Conservation (phyloP, 805 yeast genomes). For the Isabelozyma gotoi region DNA sequence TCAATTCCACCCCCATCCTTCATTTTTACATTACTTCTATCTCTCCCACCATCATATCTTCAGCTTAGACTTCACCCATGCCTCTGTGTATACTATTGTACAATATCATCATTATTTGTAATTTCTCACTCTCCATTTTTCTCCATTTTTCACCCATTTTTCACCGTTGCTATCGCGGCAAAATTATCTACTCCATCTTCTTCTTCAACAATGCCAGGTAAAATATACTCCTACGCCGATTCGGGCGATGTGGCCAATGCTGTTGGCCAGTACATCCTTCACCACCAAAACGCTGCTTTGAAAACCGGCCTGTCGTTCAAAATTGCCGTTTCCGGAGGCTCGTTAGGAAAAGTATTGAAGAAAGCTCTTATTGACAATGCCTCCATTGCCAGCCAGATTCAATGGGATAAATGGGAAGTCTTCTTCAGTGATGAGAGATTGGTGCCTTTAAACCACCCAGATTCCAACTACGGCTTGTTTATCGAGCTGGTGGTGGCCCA, state of each 20-base stretch:
- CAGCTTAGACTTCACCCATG: too few relatives aligned
- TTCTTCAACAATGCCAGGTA: constrained; percentile 22
- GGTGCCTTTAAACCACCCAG: constrained; percentile 78
- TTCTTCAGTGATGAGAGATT: constrained; percentile 90
- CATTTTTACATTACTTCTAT: too few relatives aligned
- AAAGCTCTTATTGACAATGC: constrained; percentile 64
- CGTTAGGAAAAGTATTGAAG: constrained; percentile 71
- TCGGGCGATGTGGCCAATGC: constrained; percentile 61
- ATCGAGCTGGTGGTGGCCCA: constrained; percentile 58
- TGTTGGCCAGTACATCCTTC: constrained; percentile 62
- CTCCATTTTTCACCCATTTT: too few relatives aligned
- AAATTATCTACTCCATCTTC: neutral
- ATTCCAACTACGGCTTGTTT: constrained; percentile 84
- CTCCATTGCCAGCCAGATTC: constrained; percentile 41
- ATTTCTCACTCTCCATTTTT: too few relatives aligned
- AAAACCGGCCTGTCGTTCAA: constrained; percentile 48
- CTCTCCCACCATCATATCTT: too few relatives aligned
- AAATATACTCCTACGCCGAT: constrained; percentile 51
- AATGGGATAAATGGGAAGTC: constrained; percentile 77
- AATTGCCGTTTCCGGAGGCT: constrained; percentile 90
- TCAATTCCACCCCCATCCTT: too few relatives aligned
- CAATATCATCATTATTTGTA: too few relatives aligned
- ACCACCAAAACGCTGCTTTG: constrained; percentile 62
- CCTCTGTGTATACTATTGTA: too few relatives aligned
- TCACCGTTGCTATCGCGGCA: neutral